Evolutionary conservation across 352 stramenopile genomes (phyloP).

Genomic region (Pythium phragmiticola): DNA sequence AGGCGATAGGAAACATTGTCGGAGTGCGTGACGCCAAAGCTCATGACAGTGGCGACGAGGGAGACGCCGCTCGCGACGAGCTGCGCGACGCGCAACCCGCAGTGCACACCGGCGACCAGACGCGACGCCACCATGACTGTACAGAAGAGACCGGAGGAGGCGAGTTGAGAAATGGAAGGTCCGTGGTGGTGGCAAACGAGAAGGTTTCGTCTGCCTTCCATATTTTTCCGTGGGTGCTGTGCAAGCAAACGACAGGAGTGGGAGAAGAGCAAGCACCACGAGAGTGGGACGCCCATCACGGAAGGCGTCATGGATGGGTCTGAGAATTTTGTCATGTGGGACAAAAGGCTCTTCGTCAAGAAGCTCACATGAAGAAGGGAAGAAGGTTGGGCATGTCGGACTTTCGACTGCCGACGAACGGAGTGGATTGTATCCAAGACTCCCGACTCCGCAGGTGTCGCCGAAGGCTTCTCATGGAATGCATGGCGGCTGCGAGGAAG

Average conservation of each 20-base stretch:
- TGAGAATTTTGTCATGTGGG: background rate
- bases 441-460: too few relatives aligned
- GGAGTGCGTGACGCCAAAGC: slow-evolving; percentile 11
- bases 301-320: background rate
- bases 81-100: slow-evolving; percentile 9
- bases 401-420: too few relatives aligned
- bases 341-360: background rate
- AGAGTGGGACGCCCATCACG: background rate
- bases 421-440: too few relatives aligned
- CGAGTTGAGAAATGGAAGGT: background rate
- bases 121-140: background rate
- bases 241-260: background rate
- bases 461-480: too few relatives aligned
- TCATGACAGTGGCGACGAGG: background rate
- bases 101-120: background rate
- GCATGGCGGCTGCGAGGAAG: too few relatives aligned
- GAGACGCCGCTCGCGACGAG: slow-evolving; percentile 12
- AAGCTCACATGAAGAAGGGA: too few relatives aligned
- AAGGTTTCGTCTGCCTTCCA: background rate
- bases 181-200: background rate
- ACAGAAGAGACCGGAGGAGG: background rate
- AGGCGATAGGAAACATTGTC: slow-evolving; percentile 12
- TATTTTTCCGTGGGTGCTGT: too few relatives aligned
- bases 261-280: background rate
- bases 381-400: too few relatives aligned